Percentiles rank a stretch among this genome's conserved stretches.
Evolutionary conservation across 1,139 yeast species (phyloP).

Genomic region (Geotrichum europaeum): DNA sequence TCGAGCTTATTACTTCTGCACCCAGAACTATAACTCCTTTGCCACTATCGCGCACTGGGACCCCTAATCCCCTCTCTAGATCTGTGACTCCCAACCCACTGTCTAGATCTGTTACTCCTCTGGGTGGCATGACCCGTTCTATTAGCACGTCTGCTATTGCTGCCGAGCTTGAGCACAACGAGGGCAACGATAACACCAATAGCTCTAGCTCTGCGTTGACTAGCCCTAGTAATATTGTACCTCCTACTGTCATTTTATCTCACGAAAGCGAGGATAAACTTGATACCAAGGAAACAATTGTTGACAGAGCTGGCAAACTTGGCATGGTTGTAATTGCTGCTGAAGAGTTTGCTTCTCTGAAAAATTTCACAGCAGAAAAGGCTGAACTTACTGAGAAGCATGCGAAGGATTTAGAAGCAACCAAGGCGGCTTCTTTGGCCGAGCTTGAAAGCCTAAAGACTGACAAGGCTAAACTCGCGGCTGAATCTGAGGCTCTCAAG

Average conservation of each 20-base stretch:
- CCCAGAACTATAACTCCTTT: neutral
- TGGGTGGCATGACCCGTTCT: neutral
- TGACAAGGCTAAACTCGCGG: neutral
- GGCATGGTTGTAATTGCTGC: constrained; percentile 10
- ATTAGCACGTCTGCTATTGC: neutral
- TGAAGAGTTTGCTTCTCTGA: constrained; percentile 3
- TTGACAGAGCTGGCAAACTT: constrained; percentile 4
- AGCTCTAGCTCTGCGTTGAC: neutral
- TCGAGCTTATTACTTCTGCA: constrained; percentile 18
- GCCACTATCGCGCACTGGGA: constrained; percentile 1
- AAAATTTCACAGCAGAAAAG: neutral
- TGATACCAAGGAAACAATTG: neutral
- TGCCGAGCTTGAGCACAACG: neutral
- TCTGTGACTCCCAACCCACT: constrained; percentile 2
- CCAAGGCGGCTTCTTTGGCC: constrained; percentile 1
- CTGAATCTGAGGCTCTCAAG: neutral
- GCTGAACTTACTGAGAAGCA: constrained; percentile 1
- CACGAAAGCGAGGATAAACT: neutral
- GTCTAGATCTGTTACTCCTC: constrained; percentile 9
- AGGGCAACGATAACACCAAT: neutral
- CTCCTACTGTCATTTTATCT: neutral
- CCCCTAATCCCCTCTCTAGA: constrained; percentile 1
- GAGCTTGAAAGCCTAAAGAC: neutral
- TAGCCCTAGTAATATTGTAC: neutral
- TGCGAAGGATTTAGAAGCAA: constrained; percentile 1